Evolutionary conservation across 1,284 basidiomycete species (phyloP), one percentile per base, ranked within the genome.

Genomic region (Flammula alnicola): DNA sequence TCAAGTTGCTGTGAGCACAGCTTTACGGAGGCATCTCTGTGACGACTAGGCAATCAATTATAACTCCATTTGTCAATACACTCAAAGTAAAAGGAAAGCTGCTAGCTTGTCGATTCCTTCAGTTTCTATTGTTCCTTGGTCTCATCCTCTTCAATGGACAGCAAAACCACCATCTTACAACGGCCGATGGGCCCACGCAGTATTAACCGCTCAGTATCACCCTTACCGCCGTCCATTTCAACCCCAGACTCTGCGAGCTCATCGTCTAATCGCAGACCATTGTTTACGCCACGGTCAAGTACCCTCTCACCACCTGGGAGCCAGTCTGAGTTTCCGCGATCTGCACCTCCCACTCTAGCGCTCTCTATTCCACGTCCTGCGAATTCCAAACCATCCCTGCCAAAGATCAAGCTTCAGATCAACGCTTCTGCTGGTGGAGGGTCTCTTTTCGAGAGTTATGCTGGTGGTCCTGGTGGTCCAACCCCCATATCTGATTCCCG

Each of bases 291-390:
- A 8, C 51, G 41, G 61, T 70, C 36, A 69, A 69, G 47, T 66
- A 67, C 30, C 70, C 77, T 55, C 68, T 77, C 49, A 39, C 56
- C 62, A 45, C 65, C 56, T 37, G 17, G 47, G 42, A 46, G 10
- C 29, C 41, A 54, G 47, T 50, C 55, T 22, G 55, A 60, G 41
- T 59, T 63, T 11, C 51, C 63, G 37, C 54, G 62, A 35, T 50
- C 62, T 16, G 40, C 57, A 52, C 66, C 67, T 45, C 59, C 66
- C 38, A 48, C 64, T 14, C 61, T 70, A 8, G 52, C 45, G 22
- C 64, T 74, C 60, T 54, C 74, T 57, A 49, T 70, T 62, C 68
- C 68, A 35, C 63, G 56, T 48, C 60, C 66, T n/a, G 63, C 27
- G 60, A 65, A 71, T 62, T 51, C 67, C 64, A 56, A 68, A 63